A percentile compares a stretch with the other conserved stretches of the same genome.
Evolutionary conservation across 169 alveolate species (phyloP).

Genomic region (Plasmodium falciparum): DNA sequence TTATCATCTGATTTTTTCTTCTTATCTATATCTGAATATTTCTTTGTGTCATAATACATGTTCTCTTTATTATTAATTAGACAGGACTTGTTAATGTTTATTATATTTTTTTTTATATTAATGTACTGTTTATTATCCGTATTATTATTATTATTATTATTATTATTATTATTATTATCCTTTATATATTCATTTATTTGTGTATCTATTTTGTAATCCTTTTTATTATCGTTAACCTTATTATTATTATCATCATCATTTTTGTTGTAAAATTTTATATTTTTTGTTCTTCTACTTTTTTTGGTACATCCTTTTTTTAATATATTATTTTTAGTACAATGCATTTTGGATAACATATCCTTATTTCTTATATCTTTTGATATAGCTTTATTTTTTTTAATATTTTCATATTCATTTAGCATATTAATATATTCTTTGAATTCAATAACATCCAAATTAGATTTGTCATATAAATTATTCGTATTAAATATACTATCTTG

Average conservation of each 20-base stretch:
- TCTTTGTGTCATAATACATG: no score
- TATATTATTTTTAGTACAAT: no score
- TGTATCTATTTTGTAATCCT: background rate
- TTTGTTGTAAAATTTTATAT: background rate
- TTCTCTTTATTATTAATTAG: no score
- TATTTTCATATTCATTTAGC: conserved; percentile 39
- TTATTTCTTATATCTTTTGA: no score
- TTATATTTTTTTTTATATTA: no score
- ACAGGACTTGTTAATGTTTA: no score
- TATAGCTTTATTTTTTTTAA: background rate
- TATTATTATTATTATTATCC: no score
- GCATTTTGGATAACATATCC: background rate
- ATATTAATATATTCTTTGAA: conserved; percentile 14
- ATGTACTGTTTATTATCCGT: no score
- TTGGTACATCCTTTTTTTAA: background rate
- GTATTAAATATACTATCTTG: conserved; percentile 9
- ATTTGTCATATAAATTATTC: conserved; percentile 9
- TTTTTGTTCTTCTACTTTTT: background rate
- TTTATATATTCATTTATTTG: conserved; percentile 21
- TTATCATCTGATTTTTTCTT: conserved; percentile 1
- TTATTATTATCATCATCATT: background rate
- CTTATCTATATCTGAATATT: background rate
- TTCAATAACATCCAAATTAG: conserved; percentile 5
- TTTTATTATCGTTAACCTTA: background rate
- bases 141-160: no score